Evolutionary conservation across 225 moss, liverwort and hornwort genomes (phyloP), one percentile per base, ranked within the genome.

Genomic region (Climacium dendroides): DNA sequence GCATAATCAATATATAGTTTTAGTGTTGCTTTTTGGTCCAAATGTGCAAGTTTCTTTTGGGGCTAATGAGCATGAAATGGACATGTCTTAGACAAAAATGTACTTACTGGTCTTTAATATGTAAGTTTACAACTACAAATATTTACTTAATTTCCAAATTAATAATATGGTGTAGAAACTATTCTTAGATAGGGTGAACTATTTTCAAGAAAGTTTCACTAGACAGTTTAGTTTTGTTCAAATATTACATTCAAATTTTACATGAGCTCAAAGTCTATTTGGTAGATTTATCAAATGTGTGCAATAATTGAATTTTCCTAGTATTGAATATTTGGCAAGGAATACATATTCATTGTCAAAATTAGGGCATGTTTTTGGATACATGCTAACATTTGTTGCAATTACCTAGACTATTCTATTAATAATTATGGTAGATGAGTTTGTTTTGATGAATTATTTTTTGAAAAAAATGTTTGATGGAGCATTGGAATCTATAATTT

Each of bases 1-100:
- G n/a, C n/a, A n/a, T n/a, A n/a, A n/a, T n/a, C n/a, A n/a, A n/a
- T n/a, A n/a, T n/a, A n/a, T n/a, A n/a, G n/a, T n/a, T n/a, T n/a
- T n/a, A n/a, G n/a, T n/a, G n/a, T n/a, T n/a, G n/a, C n/a, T n/a
- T n/a, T n/a, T n/a, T n/a, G n/a, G n/a, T n/a, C n/a, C 29, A 45
- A 45, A 72, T 29, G 6, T 45, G 18, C 29, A 7, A 2, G 29
- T 8, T 43, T 28, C 9, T 26, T 9, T 15, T 10, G 6, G 17
- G 1, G 10, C 0, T 10, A 1, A 29, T 10, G 17, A 29, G 10
- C 1, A 72, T 45, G 45, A 2, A 60, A 43, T 9, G n/a, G 19
- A 12, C 22, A 6, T 20, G 11, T 11, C 2, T 45, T 72, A 45
- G 17, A 17, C 2, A 70, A 45, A 45, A 72, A 28, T 16, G 3